Evolutionary conservation across 768 basidiomycete species (phyloP).

Genomic region (Podaxis carcinomalis): DNA sequence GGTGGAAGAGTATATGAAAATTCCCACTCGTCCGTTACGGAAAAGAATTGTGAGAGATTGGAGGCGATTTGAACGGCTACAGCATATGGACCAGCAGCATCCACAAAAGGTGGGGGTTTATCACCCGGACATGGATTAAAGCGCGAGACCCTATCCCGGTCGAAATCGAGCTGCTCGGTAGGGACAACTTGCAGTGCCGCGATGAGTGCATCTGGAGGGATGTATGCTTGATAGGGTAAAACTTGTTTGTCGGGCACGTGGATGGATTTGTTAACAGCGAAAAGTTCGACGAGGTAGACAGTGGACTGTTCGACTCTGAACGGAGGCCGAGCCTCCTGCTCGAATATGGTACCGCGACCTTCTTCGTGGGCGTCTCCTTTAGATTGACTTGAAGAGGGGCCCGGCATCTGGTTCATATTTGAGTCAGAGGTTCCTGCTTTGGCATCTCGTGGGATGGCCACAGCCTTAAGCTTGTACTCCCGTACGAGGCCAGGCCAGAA

Average conservation of each 20-base stretch:
- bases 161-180: slow-evolving; percentile 37
- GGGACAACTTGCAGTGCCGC: slow-evolving; percentile 42
- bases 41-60: slow-evolving; percentile 60
- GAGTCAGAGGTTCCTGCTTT: slow-evolving; percentile 8
- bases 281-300: slow-evolving; percentile 63
- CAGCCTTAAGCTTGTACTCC: slow-evolving; percentile 8
- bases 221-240: slow-evolving; percentile 72
- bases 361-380: slow-evolving; percentile 14
- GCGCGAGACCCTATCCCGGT: slow-evolving; percentile 30
- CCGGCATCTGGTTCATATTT: neutral
- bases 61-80: slow-evolving; percentile 71
- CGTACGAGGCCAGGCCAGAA: slow-evolving; percentile 14
- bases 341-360: slow-evolving; percentile 20
- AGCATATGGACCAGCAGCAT: slow-evolving; percentile 60
- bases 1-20: slow-evolving; percentile 46
- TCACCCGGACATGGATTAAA: slow-evolving; percentile 50
- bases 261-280: slow-evolving; percentile 49
- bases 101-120: slow-evolving; percentile 34
- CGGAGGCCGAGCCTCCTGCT: slow-evolving; percentile 24
- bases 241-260: slow-evolving; percentile 52
- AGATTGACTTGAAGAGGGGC: neutral
- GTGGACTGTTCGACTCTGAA: slow-evolving; percentile 62
- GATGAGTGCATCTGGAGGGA: slow-evolving; percentile 50
- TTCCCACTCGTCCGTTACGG: slow-evolving; percentile 70
- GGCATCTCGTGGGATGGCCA: neutral